phyloP scores from a whole-genome alignment of 495 filamentous ascomycete genomes.

The Hypoxylon lenormandii region DNA sequence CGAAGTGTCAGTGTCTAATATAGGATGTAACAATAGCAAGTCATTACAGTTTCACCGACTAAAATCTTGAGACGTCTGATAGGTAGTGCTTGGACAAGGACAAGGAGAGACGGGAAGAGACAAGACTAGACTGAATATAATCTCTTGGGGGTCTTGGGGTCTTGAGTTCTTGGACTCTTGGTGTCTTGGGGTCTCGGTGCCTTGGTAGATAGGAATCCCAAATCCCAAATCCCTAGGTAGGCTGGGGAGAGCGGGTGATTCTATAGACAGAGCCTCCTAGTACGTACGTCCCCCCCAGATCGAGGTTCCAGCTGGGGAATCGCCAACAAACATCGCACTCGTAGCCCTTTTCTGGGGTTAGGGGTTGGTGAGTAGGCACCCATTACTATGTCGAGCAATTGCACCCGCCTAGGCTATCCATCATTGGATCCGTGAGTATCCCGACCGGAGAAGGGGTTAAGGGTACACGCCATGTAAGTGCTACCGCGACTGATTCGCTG shows the following conservation, averaged over 20 bases:
- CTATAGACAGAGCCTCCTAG: conserved; percentile 22
- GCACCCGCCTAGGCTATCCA: conserved; percentile 26
- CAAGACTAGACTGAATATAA: conserved; percentile 23
- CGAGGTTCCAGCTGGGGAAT: conserved; percentile 5
- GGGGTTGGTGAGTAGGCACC: conserved; percentile 14
- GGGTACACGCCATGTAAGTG: conserved; percentile 42
- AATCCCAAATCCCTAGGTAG: background rate
- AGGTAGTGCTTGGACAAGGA: conserved; percentile 4
- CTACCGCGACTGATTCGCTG: conserved; percentile 41
- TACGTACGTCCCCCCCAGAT: conserved; percentile 8
- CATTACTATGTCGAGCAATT: conserved; percentile 44
- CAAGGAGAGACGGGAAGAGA: conserved; percentile 14
- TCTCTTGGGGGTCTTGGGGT: background rate
- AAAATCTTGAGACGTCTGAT: conserved; percentile 17
- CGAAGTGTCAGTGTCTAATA: conserved; percentile 10
- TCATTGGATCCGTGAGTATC: conserved; percentile 30
- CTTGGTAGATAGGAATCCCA: conserved; percentile 9
- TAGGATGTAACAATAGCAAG: conserved; percentile 20
- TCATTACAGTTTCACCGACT: conserved; percentile 33
- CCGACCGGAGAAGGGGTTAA: conserved; percentile 29
- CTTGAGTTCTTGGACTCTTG: conserved; percentile 4
- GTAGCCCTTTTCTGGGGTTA: conserved; percentile 27
- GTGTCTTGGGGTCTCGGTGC: background rate
- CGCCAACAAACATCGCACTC: conserved; percentile 37
- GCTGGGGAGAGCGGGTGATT: conserved; percentile 7